These are phyloP conservation scores for Leishmania turanica DNA, from an alignment of 208 protist species.

Conservation along the genomic window DNA sequence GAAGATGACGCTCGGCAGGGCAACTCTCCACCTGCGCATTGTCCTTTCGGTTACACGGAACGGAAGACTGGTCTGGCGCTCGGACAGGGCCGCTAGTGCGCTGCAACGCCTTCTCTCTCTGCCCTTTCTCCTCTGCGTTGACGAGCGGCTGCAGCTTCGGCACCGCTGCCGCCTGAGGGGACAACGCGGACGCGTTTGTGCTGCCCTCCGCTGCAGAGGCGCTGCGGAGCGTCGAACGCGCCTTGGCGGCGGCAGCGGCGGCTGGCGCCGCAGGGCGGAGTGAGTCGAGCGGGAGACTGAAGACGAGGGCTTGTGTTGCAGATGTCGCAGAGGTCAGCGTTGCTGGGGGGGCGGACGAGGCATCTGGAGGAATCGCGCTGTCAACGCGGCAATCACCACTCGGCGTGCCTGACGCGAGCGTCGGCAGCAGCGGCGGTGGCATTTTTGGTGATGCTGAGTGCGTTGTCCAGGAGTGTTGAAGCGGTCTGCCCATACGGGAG, in stretches of 20 bases:
- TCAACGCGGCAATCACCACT: not conserved
- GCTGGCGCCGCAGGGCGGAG: not conserved
- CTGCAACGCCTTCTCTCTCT: not conserved
- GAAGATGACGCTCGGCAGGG: not conserved
- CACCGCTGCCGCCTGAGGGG: no score
- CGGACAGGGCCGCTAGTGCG: not conserved
- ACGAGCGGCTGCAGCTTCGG: not conserved
- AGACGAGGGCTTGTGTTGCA: not conserved
- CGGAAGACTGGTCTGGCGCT: not conserved
- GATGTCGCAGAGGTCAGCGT: not conserved
- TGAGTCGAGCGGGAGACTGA: not conserved
- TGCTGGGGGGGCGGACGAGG: not conserved
- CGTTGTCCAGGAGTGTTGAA: not conserved
- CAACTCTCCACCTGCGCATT: not conserved
- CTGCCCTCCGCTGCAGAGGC: not conserved
- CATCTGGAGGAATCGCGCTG: not conserved
- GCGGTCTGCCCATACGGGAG: not conserved
- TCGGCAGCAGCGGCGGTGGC: conserved; percentile 6
- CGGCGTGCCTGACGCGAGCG: conserved; percentile 5
- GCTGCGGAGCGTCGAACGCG: not conserved
- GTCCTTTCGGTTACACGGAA: not conserved
- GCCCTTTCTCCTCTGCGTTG: not conserved
- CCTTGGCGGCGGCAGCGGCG: no score
- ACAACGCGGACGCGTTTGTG: not conserved
- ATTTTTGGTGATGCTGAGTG: not conserved